Base-by-base conservation (phyloP, 257 asterid species). In the Gentiana straminea region DNA sequence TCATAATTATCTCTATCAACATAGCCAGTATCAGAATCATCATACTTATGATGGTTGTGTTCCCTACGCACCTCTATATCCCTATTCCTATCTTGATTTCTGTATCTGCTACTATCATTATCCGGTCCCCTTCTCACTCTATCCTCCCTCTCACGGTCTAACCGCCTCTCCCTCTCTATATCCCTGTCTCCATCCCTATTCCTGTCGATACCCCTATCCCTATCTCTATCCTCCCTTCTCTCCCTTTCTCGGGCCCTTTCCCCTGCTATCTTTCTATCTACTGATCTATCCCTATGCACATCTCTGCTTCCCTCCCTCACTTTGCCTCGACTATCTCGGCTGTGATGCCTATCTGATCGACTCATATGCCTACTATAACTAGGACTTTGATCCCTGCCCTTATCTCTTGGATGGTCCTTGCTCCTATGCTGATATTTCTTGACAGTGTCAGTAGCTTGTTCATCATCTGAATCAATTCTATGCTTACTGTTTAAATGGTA, bases 261-360 rank as follows among this genome's bases (percentile, higher is more conserved):
- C 35, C 53, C 52, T 33, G 63, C 55, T 59, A 45, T 52, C 33
- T 54, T 69, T 62, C 75, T 71, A 50, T 74, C 77, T 62, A 73
- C 72, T 35, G 64, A 55, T 35, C 61, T 57, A 52, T 71, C 81
- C 64, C 80, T 68, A 41, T 64, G 75, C 63, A 67, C 68, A 52
- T 82, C 98, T 68, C 73, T 64, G 73, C 86, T 75, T 24, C 73
- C 79, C 63, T 78, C 90, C 80, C 82, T 69, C 51, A 73, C 63
- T 41, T 68, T 51, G n/a, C 79, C 82, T 32, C 46, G 54, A 49
- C 57, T 74, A 56, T 80, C 89, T 69, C 78, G 76, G 61, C 62
- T 63, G 65, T 64, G 70, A 72, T 73, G 72, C 60, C 74, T 63
- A 64, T 73, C 90, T 55, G 13, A 50, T 63, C 73, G 75, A 62